Evolutionary conservation across 352 stramenopile genomes (phyloP).

Genomic region (Globisporangium heterothallicum): DNA sequence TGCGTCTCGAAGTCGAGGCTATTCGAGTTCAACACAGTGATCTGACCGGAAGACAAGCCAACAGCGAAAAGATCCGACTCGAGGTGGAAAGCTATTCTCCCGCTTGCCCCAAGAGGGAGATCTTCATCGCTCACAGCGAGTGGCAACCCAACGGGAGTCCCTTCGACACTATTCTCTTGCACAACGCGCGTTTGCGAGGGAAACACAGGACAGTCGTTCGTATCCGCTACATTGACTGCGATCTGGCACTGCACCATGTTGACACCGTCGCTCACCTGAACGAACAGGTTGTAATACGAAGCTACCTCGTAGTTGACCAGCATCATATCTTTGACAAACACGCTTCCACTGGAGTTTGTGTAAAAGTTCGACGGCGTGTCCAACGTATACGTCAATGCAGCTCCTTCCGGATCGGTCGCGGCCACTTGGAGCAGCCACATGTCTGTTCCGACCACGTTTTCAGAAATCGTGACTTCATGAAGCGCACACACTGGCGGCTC

Average conservation of each 20-base stretch:
- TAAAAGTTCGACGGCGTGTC: background rate
- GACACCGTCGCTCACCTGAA: constrained; percentile 13
- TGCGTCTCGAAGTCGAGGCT: constrained; percentile 9
- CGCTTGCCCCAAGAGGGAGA: background rate
- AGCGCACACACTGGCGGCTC: constrained; percentile 33
- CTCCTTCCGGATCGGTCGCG: background rate
- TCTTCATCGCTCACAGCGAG: constrained; percentile 10
- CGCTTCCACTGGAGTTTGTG: constrained; percentile 1
- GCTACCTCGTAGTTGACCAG: constrained; percentile 25
- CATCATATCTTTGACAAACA: constrained; percentile 12
- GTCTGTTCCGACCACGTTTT: constrained; percentile 22
- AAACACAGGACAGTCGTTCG: constrained; percentile 48
- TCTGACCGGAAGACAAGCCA: background rate
- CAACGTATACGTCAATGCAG: background rate
- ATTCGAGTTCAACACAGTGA: background rate
- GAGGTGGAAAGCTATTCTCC: background rate
- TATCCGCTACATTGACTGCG: constrained; percentile 28
- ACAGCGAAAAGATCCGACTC: constrained; percentile 5
- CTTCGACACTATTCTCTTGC: constrained; percentile 33
- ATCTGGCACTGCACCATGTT: constrained; percentile 27
- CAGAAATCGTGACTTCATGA: constrained; percentile 17
- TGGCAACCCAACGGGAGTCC: constrained; percentile 17
- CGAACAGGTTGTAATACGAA: constrained; percentile 7
- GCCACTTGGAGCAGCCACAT: constrained; percentile 1
- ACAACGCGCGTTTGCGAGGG: constrained; percentile 20